A percentile compares a stretch with the other conserved stretches of the same genome.
Evolutionary conservation across 129 eudicot genomes (phyloP).

Genomic region (Saussurea involucrata): DNA sequence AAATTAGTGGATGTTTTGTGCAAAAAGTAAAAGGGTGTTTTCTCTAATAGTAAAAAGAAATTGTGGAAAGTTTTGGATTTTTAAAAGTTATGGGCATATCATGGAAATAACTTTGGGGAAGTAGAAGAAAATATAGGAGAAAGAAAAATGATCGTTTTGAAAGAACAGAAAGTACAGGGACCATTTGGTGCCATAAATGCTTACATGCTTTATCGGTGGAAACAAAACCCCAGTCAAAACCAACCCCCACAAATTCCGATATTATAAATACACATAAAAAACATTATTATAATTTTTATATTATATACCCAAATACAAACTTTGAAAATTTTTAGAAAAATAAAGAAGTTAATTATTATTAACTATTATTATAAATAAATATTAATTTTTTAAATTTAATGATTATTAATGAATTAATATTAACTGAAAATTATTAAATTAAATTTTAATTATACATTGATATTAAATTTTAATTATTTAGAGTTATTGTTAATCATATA

Average conservation of each 20-base stretch:
- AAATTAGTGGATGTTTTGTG: not conserved
- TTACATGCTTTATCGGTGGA: slow-evolving; percentile 12
- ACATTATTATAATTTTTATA: too few relatives aligned
- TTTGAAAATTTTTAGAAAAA: too few relatives aligned
- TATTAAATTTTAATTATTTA: too few relatives aligned
- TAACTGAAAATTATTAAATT: too few relatives aligned
- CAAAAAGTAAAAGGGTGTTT: not conserved
- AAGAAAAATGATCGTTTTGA: not conserved
- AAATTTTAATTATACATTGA: too few relatives aligned
- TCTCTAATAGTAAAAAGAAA: not conserved
- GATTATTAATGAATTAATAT: too few relatives aligned
- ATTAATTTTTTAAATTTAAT: too few relatives aligned
- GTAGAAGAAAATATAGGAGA: not conserved
- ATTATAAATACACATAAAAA: not conserved
- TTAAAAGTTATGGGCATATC: not conserved
- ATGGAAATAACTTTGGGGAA: not conserved
- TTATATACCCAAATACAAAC: too few relatives aligned
- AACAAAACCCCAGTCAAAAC: slow-evolving; percentile 4
- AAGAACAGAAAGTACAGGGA: not conserved
- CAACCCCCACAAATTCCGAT: not conserved
- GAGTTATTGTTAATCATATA: too few relatives aligned
- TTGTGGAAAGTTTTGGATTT: not conserved
- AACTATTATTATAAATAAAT: too few relatives aligned
- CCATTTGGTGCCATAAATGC: slow-evolving; percentile 3
- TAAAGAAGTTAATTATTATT: too few relatives aligned